phyloP scores from a whole-genome alignment of 768 basidiomycete genomes.

The Termitomyces sp. region DNA sequence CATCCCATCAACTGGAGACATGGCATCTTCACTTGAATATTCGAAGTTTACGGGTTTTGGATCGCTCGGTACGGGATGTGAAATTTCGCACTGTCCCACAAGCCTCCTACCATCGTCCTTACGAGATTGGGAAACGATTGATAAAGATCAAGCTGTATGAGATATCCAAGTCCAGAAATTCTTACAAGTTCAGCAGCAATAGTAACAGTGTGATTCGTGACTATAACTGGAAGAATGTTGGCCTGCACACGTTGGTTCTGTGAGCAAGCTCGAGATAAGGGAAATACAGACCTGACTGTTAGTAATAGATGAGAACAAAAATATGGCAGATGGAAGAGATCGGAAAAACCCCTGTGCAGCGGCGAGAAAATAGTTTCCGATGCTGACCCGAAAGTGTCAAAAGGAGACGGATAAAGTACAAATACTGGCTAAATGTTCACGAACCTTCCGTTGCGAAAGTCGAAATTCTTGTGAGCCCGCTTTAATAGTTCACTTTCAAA shows the following conservation, averaged over 20 bases:
- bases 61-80: constrained; percentile 60
- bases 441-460: constrained; percentile 85
- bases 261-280: constrained; percentile 7
- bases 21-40: constrained; percentile 27
- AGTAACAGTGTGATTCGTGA: constrained; percentile 94
- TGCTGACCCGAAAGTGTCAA: constrained; percentile 31
- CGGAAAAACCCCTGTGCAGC: constrained; percentile 89
- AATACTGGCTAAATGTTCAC: background rate
- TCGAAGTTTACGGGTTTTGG: constrained; percentile 24
- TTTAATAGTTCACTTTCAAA: constrained; percentile 87
- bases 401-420: background rate
- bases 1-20: constrained; percentile 51
- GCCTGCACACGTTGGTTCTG: constrained; percentile 36
- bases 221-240: constrained; percentile 83
- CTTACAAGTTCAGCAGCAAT: constrained; percentile 84
- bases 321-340: constrained; percentile 90
- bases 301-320: constrained; percentile 89
- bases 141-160: constrained; percentile 1
- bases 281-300: constrained; percentile 50
- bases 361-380: constrained; percentile 90
- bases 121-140: background rate
- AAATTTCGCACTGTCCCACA: constrained; percentile 92
- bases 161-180: constrained; percentile 21
- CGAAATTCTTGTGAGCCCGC: constrained; percentile 91
- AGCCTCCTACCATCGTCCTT: constrained; percentile 74